These are phyloP conservation scores for Papiliotrema laurentii DNA, from an alignment of 1,284 basidiomycete species.

Conservation along the genomic window DNA sequence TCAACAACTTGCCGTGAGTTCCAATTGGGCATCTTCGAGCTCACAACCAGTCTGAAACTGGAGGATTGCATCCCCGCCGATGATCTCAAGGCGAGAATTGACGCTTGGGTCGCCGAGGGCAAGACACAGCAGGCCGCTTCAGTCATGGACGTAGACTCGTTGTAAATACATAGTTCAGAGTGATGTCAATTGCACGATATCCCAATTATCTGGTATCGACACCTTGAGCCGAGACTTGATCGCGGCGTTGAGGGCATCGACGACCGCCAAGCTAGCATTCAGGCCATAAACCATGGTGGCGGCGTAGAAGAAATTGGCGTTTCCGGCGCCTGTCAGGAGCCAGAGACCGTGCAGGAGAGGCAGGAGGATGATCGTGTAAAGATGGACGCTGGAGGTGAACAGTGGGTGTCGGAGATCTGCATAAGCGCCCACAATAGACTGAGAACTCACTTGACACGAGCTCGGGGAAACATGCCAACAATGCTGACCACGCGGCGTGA, in stretches of 20 bases:
- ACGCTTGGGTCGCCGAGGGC: slow-evolving; percentile 58
- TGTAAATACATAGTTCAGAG: slow-evolving; percentile 8
- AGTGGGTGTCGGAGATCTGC: slow-evolving; percentile 83
- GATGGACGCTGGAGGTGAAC: slow-evolving; percentile 74
- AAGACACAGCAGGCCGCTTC: slow-evolving; percentile 23
- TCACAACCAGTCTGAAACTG: slow-evolving; percentile 55
- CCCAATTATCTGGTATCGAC: background rate
- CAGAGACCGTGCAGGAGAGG: slow-evolving; percentile 90
- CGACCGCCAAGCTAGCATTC: slow-evolving; percentile 73
- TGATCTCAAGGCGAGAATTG: slow-evolving; percentile 62
- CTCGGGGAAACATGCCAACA: slow-evolving; percentile 79
- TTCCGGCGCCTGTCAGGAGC: slow-evolving; percentile 87
- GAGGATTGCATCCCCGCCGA: slow-evolving; percentile 73
- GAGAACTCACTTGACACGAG: slow-evolving; percentile 65
- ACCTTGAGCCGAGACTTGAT: slow-evolving; percentile 43
- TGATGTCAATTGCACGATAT: slow-evolving; percentile 4
- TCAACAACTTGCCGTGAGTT: slow-evolving; percentile 68
- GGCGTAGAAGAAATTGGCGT: slow-evolving; percentile 98
- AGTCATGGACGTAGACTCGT: slow-evolving; percentile 43
- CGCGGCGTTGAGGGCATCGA: slow-evolving; percentile 76
- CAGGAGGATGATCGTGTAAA: slow-evolving; percentile 79
- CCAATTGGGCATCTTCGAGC: background rate
- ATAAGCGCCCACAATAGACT: background rate
- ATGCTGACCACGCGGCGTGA: slow-evolving; percentile 74
- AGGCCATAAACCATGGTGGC: slow-evolving; percentile 89